A percentile compares a stretch with the other conserved stretches of the same genome.
Conservation (phyloP, 192 early-diverging fungal genomes). For the Spinellus fusiger region DNA sequence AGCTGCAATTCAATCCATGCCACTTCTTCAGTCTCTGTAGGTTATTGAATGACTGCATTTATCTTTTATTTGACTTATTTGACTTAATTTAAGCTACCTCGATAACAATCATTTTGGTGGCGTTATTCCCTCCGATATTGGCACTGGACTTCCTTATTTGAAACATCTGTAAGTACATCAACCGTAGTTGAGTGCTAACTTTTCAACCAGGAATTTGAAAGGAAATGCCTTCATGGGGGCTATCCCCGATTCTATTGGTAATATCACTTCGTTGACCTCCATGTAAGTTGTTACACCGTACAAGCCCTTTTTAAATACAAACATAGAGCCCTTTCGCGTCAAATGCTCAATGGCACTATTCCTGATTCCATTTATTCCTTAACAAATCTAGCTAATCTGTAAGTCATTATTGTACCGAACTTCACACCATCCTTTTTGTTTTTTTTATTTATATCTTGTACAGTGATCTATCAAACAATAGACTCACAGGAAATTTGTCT, state of each 20-base stretch:
- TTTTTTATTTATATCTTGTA: not conserved
- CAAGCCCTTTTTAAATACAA: not conserved
- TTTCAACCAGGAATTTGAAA: not conserved
- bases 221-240: constrained; percentile 9
- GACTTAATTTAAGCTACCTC: constrained; percentile 2
- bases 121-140: constrained; percentile 9
- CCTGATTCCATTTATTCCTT: constrained; percentile 17
- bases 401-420: not conserved
- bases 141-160: constrained; percentile 7
- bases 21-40: constrained; percentile 6
- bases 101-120: constrained; percentile 25
- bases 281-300: constrained; percentile 11
- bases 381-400: constrained; percentile 17
- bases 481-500: constrained; percentile 20
- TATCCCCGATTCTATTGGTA: constrained; percentile 14
- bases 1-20: not conserved
- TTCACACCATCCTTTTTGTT: not conserved
- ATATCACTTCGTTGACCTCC: constrained; percentile 7
- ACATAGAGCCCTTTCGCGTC: constrained; percentile 8
- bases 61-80: not conserved
- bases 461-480: constrained; percentile 31
- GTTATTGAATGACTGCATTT: not conserved
- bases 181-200: not conserved
- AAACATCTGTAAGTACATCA: constrained; percentile 15
- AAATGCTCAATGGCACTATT: constrained; percentile 19